Base-by-base conservation (phyloP, 2,329 filamentous ascomycete genomes). In the Chrysoporthe deuterocubensis region DNA sequence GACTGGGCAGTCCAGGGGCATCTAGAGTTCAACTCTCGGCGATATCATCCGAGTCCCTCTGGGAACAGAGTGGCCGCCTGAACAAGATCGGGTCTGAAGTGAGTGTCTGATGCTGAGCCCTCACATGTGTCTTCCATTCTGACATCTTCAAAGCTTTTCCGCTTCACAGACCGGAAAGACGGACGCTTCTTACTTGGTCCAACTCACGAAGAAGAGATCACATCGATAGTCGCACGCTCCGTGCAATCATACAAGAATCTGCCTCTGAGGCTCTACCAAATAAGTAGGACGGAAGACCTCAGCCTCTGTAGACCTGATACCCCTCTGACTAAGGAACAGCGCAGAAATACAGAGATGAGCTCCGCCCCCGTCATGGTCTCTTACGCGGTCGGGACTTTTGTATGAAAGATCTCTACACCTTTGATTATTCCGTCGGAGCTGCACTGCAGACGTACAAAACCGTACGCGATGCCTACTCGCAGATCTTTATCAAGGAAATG, bases 381-480 rank as follows among this genome's bases (percentile, higher is more conserved):
- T 83, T 99, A 9, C 89, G 96, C 11, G 92, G 93, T 0, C 89
- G 94, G 70, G 96, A 99, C 75, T 99, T 99, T 74, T 81, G 93
- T 73, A 99, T 99, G 96, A 99, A 99, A 79, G 96, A 99, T 78
- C 85, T 99, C 0, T 99, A 99, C 77, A 97, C 94, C 0, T 99
- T 99, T 75, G 96, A 99, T 75, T 81, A 85, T 46, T 90, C 85
- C 4, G 77, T 83, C 0, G 80, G 86, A 37, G 81, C 87, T n/a
- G 95, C 95, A 1, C 81, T 94, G n/a, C 80, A 86, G 62, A 97
- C 95, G 0, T 99, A 99, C 73, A 79, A 87, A 7, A 81, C 89
- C 54, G 93, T 97, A 2, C 88, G 91, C 62, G 77, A 78, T 48
- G 91, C 91, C 1, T 99, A 99, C 76, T 84, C 83, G 14, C 84